These are phyloP conservation scores for Tetradesmus obliquus DNA, from an alignment of 139 green algal genomes.

Conservation along the genomic window DNA sequence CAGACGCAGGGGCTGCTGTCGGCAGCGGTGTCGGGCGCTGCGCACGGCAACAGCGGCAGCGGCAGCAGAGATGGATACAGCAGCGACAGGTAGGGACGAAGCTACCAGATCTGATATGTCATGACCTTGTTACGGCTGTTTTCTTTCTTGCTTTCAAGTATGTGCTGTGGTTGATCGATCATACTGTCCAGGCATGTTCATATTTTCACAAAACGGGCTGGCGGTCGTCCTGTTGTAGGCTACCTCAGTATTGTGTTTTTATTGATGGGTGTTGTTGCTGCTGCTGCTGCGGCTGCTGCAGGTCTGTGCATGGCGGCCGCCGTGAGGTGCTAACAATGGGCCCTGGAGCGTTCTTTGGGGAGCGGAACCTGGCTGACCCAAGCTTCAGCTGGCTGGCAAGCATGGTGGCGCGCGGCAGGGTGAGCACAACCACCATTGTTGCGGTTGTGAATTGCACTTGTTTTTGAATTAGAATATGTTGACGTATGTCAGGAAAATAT, in stretches of 20 bases:
- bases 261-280: neutral
- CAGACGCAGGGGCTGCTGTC: slow-evolving; percentile 13
- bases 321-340: slow-evolving; percentile 68
- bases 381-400: slow-evolving; percentile 58
- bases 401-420: slow-evolving; percentile 55
- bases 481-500: no score
- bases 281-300: neutral
- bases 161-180: no score
- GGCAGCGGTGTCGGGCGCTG: neutral
- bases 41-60: neutral
- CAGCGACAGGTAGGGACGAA: neutral
- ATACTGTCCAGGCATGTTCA: no score
- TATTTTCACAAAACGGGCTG: no score
- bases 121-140: neutral
- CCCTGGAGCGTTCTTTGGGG: slow-evolving; percentile 79
- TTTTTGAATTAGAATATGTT: no score
- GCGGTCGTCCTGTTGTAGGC: no score
- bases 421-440: neutral
- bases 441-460: no score
- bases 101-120: neutral
- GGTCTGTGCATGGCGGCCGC: neutral
- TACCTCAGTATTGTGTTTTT: no score
- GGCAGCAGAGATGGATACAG: neutral
- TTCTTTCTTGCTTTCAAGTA: neutral
- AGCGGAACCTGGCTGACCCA: slow-evolving; percentile 64